A percentile compares a stretch with the other conserved stretches of the same genome.
These are phyloP conservation scores for Candida arabinofermentans DNA, from an alignment of 805 yeast species.

Conservation along the genomic window DNA sequence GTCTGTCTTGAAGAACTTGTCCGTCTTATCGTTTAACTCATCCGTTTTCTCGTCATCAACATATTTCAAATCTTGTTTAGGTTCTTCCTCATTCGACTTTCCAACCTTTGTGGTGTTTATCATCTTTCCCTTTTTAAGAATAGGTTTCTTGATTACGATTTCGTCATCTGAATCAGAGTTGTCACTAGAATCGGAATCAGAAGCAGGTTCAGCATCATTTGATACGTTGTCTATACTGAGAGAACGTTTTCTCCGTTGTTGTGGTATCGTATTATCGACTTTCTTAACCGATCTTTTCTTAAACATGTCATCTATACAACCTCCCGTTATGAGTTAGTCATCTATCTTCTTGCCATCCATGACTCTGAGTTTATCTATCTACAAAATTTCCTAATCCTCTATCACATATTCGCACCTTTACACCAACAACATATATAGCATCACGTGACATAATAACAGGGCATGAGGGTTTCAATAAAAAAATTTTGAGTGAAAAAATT, in stretches of 20 bases:
- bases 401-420: no score
- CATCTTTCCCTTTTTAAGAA: constrained; percentile 1
- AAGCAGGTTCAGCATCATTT: not conserved
- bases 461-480: no score
- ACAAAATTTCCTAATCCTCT: constrained; percentile 12
- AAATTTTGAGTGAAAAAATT: no score
- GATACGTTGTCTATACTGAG: no score
- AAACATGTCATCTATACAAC: no score
- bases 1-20: constrained; percentile 21
- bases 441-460: no score
- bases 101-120: not conserved
- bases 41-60: not conserved
- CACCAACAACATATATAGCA: no score
- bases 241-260: constrained; percentile 10
- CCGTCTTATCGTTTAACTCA: not conserved
- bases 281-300: constrained; percentile 32
- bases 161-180: constrained; percentile 3
- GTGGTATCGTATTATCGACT: not conserved
- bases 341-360: no score
- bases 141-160: not conserved
- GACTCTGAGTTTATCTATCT: constrained; percentile 2
- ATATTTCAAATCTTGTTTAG: not conserved
- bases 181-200: not conserved
- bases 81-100: not conserved
- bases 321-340: no score